phyloP scores from a whole-genome alignment of 805 yeast genomes.

The Teunomyces lycoperdinae region DNA sequence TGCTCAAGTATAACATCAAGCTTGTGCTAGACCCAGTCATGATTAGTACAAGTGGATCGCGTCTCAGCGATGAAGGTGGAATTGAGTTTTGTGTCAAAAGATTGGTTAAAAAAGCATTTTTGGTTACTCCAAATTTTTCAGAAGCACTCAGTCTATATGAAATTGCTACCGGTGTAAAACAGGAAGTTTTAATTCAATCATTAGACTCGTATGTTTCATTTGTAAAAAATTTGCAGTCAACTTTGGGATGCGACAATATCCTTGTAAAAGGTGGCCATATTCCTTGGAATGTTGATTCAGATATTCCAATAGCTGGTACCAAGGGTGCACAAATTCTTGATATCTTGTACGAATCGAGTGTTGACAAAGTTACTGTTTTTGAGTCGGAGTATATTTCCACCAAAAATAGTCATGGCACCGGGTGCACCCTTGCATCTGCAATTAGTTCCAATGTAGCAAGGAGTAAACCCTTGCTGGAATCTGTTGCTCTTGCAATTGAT shows the following conservation, averaged over 20 bases:
- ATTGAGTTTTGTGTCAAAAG: slow-evolving; percentile 40
- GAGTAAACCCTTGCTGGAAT: slow-evolving; percentile 41
- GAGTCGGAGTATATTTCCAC: slow-evolving; percentile 47
- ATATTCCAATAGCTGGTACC: slow-evolving; percentile 2
- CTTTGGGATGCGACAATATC: slow-evolving; percentile 47
- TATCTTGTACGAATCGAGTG: slow-evolving; percentile 47
- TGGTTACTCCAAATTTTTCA: slow-evolving; percentile 72
- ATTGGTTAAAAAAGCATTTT: slow-evolving; percentile 50
- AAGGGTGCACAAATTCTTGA: slow-evolving; percentile 36
- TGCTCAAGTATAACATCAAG: slow-evolving; percentile 22
- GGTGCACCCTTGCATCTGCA: slow-evolving; percentile 82
- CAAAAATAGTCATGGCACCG: slow-evolving; percentile 79
- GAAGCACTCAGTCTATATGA: slow-evolving; percentile 54
- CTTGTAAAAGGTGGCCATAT: slow-evolving; percentile 81
- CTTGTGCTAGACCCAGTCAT: slow-evolving; percentile 81
- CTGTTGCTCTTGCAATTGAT: slow-evolving; percentile 57
- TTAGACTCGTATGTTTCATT: slow-evolving; percentile 35
- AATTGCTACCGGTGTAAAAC: slow-evolving; percentile 21
- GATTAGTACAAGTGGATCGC: slow-evolving; percentile 75
- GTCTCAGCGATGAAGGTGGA: slow-evolving; percentile 48
- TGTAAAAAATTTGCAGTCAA: slow-evolving; percentile 21
- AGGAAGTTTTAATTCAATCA: slow-evolving; percentile 12
- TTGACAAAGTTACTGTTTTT: slow-evolving; percentile 38
- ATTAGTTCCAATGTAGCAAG: slow-evolving; percentile 73
- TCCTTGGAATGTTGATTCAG: slow-evolving; percentile 35